These are phyloP conservation scores for Candida oleophila DNA, from an alignment of 805 yeast genomes.

Conservation along the genomic window DNA sequence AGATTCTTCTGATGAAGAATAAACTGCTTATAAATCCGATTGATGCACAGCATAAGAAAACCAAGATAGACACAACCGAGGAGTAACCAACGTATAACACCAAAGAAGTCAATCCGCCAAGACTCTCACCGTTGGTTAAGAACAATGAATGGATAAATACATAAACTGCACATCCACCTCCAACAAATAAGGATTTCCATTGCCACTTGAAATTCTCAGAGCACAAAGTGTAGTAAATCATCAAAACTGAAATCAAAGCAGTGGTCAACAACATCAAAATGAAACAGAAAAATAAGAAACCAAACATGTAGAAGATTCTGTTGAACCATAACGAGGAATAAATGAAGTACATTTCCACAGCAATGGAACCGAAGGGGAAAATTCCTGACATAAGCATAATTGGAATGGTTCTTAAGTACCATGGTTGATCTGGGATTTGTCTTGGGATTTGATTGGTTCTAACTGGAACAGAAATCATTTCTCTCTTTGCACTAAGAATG, in stretches of 20 bases:
- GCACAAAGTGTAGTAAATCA: constrained; percentile 81
- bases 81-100: constrained; percentile 85
- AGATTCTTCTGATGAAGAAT: constrained; percentile 74
- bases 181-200: constrained; percentile 85
- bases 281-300: constrained; percentile 87
- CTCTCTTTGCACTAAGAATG: constrained; percentile 65
- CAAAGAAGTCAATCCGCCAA: constrained; percentile 74
- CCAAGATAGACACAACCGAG: constrained; percentile 60
- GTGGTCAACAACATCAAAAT: constrained; percentile 81
- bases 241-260: constrained; percentile 71
- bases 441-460: constrained; percentile 94
- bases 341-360: constrained; percentile 92
- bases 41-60: constrained; percentile 84
- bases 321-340: constrained; percentile 91
- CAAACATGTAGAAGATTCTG: constrained; percentile 95
- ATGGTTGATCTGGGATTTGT: constrained; percentile 90
- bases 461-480: constrained; percentile 66
- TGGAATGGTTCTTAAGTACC: constrained; percentile 69
- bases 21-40: constrained; percentile 78
- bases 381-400: constrained; percentile 78
- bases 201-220: constrained; percentile 96
- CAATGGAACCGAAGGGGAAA: constrained; percentile 92
- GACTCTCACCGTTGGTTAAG: constrained; percentile 59
- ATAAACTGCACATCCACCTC: constrained; percentile 87
- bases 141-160: constrained; percentile 81